Evolutionary conservation across 2,329 filamentous ascomycete genomes (phyloP), one percentile per base, ranked within the genome.

Genomic region (Apiospora arundinis): DNA sequence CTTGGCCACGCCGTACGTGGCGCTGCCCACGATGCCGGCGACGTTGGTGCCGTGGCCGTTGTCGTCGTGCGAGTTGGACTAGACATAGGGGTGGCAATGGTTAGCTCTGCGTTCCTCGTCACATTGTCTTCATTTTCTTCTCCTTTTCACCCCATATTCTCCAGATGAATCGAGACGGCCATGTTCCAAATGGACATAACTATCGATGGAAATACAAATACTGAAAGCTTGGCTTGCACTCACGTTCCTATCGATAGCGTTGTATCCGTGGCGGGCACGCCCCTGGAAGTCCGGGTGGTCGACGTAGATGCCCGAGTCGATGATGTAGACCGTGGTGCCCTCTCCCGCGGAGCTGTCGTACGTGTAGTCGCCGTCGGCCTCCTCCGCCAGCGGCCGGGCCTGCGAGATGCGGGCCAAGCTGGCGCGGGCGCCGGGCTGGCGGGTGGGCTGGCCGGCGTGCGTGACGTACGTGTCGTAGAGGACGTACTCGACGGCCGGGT

Each of bases 231-330:
- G 4, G 28, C 1, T 11, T 37, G 11, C 9, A 37, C 66, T 68
- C 16, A 68, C 66, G 4, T 48, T 37, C 44, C 21, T n/a, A 4
- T 46, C 44, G 18, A 75, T 73, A 14, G 66, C 37, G 28, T 68
- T 70, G 3, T 42, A 42, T 2, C 48, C 70, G 45, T 77, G 74
- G n/a, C 67, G 72, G 8, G 82, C 83, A 5, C 83, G 80, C 2
- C 80, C 79, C 45, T 79, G 78, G 60, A 84, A 84, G 44, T 84
- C 78, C 12, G 70, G 46, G 76, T 89, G 87, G 11, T 74, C 69
- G 52, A 77, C 79, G 25, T 80, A 78, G 63, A 89, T 82, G 49
- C 87, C 87, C 0, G 83, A 86, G 77, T 89, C 87, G 70, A 89
- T 78, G 52, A 89, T 76, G 75, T 88, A 89, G 63, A 83, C 80